phyloP scores from a whole-genome alignment of 306 rosid species.

The Cotoneaster glaucophyllus region DNA sequence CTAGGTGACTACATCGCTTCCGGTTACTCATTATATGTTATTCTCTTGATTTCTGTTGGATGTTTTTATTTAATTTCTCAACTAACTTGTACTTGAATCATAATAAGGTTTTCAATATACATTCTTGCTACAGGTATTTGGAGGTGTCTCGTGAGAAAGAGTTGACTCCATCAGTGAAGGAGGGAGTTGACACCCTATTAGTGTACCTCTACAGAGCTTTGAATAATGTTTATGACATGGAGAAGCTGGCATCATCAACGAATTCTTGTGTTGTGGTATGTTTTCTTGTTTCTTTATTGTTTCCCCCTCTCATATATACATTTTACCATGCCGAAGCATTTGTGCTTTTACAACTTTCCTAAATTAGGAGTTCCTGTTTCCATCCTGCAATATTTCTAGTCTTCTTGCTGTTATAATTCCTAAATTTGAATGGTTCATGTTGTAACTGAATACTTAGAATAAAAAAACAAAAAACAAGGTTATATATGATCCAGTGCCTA shows the following conservation, averaged over 20 bases:
- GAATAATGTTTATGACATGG: constrained; percentile 74
- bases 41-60: background rate
- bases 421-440: background rate
- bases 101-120: background rate
- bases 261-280: constrained; percentile 92
- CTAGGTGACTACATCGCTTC: constrained; percentile 48
- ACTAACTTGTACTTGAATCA: background rate
- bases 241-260: constrained; percentile 77
- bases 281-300: constrained; percentile 10
- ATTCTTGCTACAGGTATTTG: constrained; percentile 58
- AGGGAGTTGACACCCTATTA: constrained; percentile 88
- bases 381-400: background rate
- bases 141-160: constrained; percentile 68
- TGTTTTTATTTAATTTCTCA: background rate
- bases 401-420: background rate
- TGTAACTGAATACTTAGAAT: background rate
- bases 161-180: constrained; percentile 50
- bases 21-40: constrained; percentile 1
- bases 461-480: background rate
- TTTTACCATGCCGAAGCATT: background rate
- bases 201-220: constrained; percentile 90
- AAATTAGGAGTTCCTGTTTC: background rate
- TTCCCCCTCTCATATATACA: background rate
- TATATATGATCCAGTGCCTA: background rate
- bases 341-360: constrained; percentile 9